Base-by-base conservation (phyloP, 192 early-diverging fungal genomes). In the Blastocladiella britannica region DNA sequence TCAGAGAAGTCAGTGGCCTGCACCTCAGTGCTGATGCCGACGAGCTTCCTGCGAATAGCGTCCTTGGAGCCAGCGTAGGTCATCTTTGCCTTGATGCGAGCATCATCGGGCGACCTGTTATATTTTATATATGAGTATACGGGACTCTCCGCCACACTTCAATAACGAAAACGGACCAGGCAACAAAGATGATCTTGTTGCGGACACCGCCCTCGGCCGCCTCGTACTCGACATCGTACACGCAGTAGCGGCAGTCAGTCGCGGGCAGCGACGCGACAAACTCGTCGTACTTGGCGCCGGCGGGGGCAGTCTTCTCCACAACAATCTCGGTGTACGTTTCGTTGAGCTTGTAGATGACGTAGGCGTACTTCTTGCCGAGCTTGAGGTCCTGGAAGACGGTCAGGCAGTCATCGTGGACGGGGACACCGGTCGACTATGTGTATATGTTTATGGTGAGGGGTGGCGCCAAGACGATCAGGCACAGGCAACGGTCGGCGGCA, bases 1-100 rank as follows among this genome's bases (percentile, higher is more conserved):
- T 90, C 87, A 29, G 77, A 74, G 27, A 60, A 29, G 58, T 91
- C 91, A 56, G 89, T 95, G 60, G 81, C 84, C 72, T 95, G 91
- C 58, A 93, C 65, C 56, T 88, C 85, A 31, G 67, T 63, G 55
- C 67, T 76, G 57, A 91, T 59, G 52, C 88, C 90, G 29, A 77
- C 73, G 25, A 91, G 76, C 58, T 69, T 67, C 64, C 72, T 79
- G 64, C 81, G 77, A 37, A 95, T 63, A 53, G 76, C 82, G 47
- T 83, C 80, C 70, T 88, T 93, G 70, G 74, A 80, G 28, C 85
- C 78, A 25, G 91, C 78, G 72, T 92, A 93, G 62, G 91, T 52
- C 91, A 95, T 95, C 79, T 91, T 91, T 64, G 70, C 56, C 65
- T 75, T 80, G 58, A 92, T 70, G 62, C 72, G 80, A 26, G 87